Percentiles rank a stretch among this genome's conserved stretches.
These are phyloP conservation scores for Ceratobasidium theobromae DNA, from an alignment of 1,284 basidiomycete species.

Conservation along the genomic window DNA sequence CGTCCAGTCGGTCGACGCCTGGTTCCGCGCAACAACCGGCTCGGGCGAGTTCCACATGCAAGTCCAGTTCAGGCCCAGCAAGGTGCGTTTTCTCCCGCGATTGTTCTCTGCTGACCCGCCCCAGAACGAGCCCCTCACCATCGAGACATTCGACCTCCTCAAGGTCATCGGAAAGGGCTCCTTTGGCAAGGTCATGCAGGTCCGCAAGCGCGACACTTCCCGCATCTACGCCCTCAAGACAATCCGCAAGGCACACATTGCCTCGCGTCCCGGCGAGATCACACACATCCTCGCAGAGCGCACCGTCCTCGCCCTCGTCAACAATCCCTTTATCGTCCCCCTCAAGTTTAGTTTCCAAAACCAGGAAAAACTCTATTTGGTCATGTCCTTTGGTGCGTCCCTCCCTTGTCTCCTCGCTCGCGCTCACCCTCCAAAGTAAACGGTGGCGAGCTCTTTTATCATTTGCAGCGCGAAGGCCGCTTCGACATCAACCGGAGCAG, in stretches of 20 bases:
- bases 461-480: constrained; percentile 93
- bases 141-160: constrained; percentile 95
- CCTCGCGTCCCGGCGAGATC: constrained; percentile 92
- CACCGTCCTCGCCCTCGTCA: constrained; percentile 94
- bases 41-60: constrained; percentile 94
- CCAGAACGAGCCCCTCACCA: constrained; percentile 77
- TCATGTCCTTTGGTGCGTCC: constrained; percentile 84
- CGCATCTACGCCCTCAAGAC: constrained; percentile 99
- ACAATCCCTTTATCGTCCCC: constrained; percentile 98
- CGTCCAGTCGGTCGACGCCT: constrained; percentile 66
- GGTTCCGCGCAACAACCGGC: constrained; percentile 85
- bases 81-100: constrained; percentile 42
- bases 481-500: constrained; percentile 93
- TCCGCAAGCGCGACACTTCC: constrained; percentile 96
- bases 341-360: constrained; percentile 99
- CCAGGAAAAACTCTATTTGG: constrained; percentile 95
- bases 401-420: neutral
- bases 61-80: constrained; percentile 86
- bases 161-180: constrained; percentile 98
- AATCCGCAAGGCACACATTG: constrained; percentile 98
- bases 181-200: constrained; percentile 97
- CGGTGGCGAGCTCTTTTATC: constrained; percentile 97
- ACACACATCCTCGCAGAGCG: constrained; percentile 98
- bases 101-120: neutral
- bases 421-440: constrained; percentile 62